Evolutionary conservation across 306 rosid genomes (phyloP).

Genomic region (barrel medic (Medicago truncatula)): MtrunA17r5.0-ANR NC_053044.1:52707501-52708000

Average conservation of each 20-base stretch:
- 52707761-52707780: too few relatives aligned
- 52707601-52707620: conserved; percentile 14
- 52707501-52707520: conserved; percentile 3
- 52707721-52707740: conserved; percentile 3
- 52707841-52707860: too few relatives aligned
- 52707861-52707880: too few relatives aligned
- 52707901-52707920: too few relatives aligned
- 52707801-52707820: too few relatives aligned
- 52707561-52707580: conserved; percentile 26
- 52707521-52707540: background rate
- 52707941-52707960: too few relatives aligned
- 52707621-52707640: conserved; percentile 1
- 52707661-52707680: conserved; percentile 2
- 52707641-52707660: background rate
- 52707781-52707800: too few relatives aligned
- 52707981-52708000: conserved; percentile 2
- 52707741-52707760: too few relatives aligned
- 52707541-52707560: conserved; percentile 13
- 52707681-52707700: background rate
- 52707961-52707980: background rate
- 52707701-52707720: conserved; percentile 4
- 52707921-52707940: too few relatives aligned
- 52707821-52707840: too few relatives aligned
- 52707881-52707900: too few relatives aligned
- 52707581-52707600: conserved; percentile 9